These are phyloP conservation scores for Tricholomella constricta DNA, from an alignment of 768 basidiomycete species.

Conservation along the genomic window DNA sequence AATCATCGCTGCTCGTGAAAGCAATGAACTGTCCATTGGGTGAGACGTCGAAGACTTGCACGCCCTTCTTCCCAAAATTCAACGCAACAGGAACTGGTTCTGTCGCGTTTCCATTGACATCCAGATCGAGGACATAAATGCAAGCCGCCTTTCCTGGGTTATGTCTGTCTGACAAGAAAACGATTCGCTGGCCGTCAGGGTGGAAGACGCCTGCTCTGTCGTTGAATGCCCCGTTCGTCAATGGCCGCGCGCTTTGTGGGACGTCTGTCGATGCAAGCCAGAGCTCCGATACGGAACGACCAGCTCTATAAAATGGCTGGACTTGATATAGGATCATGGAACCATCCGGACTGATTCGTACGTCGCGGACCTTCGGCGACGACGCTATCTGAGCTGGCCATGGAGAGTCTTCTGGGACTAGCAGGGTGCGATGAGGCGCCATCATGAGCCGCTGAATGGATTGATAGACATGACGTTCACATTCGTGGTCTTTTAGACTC, in stretches of 20 bases:
- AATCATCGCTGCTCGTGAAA: conserved; percentile 25
- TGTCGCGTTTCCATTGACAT: conserved; percentile 2
- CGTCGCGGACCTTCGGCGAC: conserved; percentile 33
- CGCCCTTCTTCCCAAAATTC: conserved; percentile 19
- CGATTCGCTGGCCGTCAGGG: conserved; percentile 28
- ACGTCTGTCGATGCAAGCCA: conserved; percentile 33
- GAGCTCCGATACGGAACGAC: conserved; percentile 25
- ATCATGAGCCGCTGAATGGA: not conserved
- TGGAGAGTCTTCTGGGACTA: not conserved
- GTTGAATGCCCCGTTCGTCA: conserved; percentile 29
- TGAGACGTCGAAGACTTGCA: conserved; percentile 33
- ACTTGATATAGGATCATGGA: conserved; percentile 32
- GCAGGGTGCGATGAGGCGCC: not conserved
- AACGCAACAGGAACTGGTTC: conserved; percentile 11
- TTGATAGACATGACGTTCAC: too few relatives aligned
- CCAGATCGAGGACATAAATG: conserved; percentile 21
- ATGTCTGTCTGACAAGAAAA: conserved; percentile 34
- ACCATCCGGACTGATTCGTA: conserved; percentile 35
- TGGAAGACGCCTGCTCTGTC: conserved; percentile 34
- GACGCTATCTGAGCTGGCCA: conserved; percentile 29
- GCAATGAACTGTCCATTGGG: conserved; percentile 32
- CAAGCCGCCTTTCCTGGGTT: conserved; percentile 27
- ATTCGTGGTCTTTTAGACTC: too few relatives aligned
- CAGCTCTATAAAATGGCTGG: conserved; percentile 31
- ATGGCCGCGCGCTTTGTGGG: conserved; percentile 26